Base-by-base conservation (phyloP, 139 green algal species). In the Asterochloris erici region DNA sequence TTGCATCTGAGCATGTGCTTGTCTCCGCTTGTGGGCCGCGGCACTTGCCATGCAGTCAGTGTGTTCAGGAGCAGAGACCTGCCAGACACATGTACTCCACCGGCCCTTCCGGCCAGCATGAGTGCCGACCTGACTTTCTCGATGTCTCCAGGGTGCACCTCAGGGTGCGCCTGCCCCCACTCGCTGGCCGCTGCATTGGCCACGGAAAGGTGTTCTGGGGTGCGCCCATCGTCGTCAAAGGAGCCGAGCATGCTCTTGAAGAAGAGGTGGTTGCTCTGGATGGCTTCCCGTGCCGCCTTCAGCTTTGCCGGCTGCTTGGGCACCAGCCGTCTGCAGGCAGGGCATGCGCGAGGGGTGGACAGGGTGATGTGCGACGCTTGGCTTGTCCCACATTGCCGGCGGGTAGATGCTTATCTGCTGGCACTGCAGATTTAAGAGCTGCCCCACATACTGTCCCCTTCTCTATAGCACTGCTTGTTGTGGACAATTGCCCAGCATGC, bases 191-290 rank as follows among this genome's bases (percentile, higher is more conserved):
- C 81, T 11, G 82, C 66, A 21, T 70, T 82, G 13, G 85, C 85
- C n/a, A 77, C 27, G 17, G 71, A 69, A n/a, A 91, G 79, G 24
- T 81, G 82, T 0, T 62, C 66, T 10, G 75, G 66, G n/a, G 19
- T n/a, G 23, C 12, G 76, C 68, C 77, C 79, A 63, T 66, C 75
- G 74, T 86, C 74, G 54, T 83, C 71, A 28, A 68, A 77, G 4
- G 62, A 21, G 6, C 23, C 12, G 81, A 90, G 64, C 68, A 92
- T 79, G 0, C 82, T 84, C 14, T 86, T 88, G 38, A 97, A 84
- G 79, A 96, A 94, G 26, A 91, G 78, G 21, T 89, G 71, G 85
- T 97, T 97, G 75, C 81, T 83, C 27, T 92, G 29, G 17, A 94
- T 86, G 54, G 77, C 83, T 0, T 82, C 17, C 0, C 87, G 84